Conservation (phyloP, 2,329 filamentous ascomycete species). For the Seiridium cupressi region DNA sequence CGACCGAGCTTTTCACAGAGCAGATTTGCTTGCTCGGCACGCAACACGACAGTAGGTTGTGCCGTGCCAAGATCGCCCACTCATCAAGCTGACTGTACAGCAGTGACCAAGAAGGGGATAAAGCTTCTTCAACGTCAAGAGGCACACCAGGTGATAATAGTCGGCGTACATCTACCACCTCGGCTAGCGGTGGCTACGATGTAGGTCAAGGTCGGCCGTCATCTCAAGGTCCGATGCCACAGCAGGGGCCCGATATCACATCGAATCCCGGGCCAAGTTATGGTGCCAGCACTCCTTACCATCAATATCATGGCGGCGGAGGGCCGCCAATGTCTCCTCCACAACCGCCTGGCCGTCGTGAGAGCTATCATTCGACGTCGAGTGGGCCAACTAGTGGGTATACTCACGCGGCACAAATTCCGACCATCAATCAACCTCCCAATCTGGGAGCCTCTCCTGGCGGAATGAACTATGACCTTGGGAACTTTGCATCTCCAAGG, state of each 20-base stretch:
- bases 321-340: constrained; percentile 24
- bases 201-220: background rate
- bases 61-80: background rate
- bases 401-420: constrained; percentile 17
- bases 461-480: constrained; percentile 17
- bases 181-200: constrained; percentile 16
- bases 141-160: constrained; percentile 18
- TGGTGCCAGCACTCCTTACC: constrained; percentile 13
- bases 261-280: background rate
- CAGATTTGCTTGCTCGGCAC: constrained; percentile 60
- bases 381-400: constrained; percentile 14
- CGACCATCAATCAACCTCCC: constrained; percentile 21
- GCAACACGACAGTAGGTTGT: constrained; percentile 46
- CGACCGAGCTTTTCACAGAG: constrained; percentile 55
- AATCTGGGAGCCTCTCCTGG: constrained; percentile 20
- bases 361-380: constrained; percentile 14
- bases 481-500: constrained; percentile 23
- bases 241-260: background rate
- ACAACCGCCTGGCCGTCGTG: constrained; percentile 12
- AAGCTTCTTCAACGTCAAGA: constrained; percentile 22
- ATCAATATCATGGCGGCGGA: constrained; percentile 17
- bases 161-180: constrained; percentile 23
- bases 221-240: background rate
- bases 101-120: constrained; percentile 46
- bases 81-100: constrained; percentile 11